phyloP scores from a whole-genome alignment of 1,284 basidiomycete genomes.

The Ceratobasidium sp. region DNA sequence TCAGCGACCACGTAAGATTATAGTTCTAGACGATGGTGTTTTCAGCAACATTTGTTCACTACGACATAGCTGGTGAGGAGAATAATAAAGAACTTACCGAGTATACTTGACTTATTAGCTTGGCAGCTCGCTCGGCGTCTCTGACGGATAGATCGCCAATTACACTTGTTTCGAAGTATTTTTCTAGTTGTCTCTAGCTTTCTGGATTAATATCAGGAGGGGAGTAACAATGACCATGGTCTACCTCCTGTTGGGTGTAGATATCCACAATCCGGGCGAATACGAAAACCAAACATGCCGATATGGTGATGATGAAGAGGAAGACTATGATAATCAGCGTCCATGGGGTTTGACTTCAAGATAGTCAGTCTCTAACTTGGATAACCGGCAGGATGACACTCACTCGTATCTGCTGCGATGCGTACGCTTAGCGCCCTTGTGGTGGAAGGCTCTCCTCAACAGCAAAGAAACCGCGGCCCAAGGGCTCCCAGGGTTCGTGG shows the following conservation, averaged over 20 bases:
- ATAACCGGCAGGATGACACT: not conserved
- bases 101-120: slow-evolving; percentile 2
- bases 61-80: no score
- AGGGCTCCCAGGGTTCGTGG: slow-evolving; percentile 16
- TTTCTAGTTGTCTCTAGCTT: slow-evolving; percentile 1
- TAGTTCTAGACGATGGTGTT: slow-evolving; percentile 6
- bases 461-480: slow-evolving; percentile 18
- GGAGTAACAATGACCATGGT: not conserved
- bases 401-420: slow-evolving; percentile 32
- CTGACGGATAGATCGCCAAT: slow-evolving; percentile 20
- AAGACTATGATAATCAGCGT: slow-evolving; percentile 28
- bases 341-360: slow-evolving; percentile 26
- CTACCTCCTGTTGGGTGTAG: slow-evolving; percentile 35
- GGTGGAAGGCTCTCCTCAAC: slow-evolving; percentile 4
- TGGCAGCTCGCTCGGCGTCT: slow-evolving; percentile 6
- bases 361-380: not conserved
- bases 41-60: not conserved
- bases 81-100: not conserved
- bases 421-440: slow-evolving; percentile 21
- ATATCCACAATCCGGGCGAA: slow-evolving; percentile 38
- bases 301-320: slow-evolving; percentile 5
- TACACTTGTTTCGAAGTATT: slow-evolving; percentile 22
- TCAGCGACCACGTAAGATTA: slow-evolving; percentile 38
- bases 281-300: slow-evolving; percentile 31
- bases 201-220: not conserved